Conservation (phyloP, 768 basidiomycete genomes). For the Suillus variegatus region DNA sequence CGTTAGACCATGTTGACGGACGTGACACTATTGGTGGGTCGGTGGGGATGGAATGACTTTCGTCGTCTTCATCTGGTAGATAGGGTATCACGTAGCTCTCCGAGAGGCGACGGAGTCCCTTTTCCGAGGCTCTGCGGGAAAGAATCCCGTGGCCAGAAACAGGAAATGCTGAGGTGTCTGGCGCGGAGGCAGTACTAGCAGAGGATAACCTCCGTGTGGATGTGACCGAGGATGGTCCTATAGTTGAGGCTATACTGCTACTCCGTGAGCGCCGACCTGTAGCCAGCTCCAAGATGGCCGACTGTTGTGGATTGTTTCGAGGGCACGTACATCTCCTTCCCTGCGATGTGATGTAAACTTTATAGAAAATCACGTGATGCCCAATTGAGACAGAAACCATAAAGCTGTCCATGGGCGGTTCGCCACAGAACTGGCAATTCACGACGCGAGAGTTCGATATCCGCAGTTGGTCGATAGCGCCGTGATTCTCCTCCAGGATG, state of each 20-base stretch:
- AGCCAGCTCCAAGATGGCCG: slow-evolving; percentile 43
- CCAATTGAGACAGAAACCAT: slow-evolving; percentile 67
- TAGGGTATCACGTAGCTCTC: slow-evolving; percentile 47
- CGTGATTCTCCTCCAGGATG: slow-evolving; percentile 60
- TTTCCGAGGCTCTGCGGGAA: slow-evolving; percentile 72
- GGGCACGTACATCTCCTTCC: slow-evolving; percentile 70
- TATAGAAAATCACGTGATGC: slow-evolving; percentile 64
- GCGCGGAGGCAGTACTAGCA: slow-evolving; percentile 34
- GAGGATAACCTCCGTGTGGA: slow-evolving; percentile 52
- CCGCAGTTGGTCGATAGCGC: slow-evolving; percentile 59
- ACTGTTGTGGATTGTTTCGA: slow-evolving; percentile 44
- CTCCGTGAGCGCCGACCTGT: slow-evolving; percentile 63
- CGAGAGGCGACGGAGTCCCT: slow-evolving; percentile 54
- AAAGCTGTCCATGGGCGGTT: slow-evolving; percentile 66
- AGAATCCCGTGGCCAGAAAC: slow-evolving; percentile 81
- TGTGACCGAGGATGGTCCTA: slow-evolving; percentile 43
- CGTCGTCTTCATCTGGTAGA: slow-evolving; percentile 29
- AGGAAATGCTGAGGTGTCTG: slow-evolving; percentile 63
- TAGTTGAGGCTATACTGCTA: slow-evolving; percentile 49
- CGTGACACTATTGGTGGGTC: slow-evolving; percentile 34
- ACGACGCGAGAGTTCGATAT: slow-evolving; percentile 55
- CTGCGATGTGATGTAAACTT: slow-evolving; percentile 56
- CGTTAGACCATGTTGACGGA: slow-evolving; percentile 43
- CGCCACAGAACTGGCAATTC: slow-evolving; percentile 71
- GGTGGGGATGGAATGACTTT: slow-evolving; percentile 23